Conservation (phyloP, 768 basidiomycete genomes). For the Suillus spraguei region DNA sequence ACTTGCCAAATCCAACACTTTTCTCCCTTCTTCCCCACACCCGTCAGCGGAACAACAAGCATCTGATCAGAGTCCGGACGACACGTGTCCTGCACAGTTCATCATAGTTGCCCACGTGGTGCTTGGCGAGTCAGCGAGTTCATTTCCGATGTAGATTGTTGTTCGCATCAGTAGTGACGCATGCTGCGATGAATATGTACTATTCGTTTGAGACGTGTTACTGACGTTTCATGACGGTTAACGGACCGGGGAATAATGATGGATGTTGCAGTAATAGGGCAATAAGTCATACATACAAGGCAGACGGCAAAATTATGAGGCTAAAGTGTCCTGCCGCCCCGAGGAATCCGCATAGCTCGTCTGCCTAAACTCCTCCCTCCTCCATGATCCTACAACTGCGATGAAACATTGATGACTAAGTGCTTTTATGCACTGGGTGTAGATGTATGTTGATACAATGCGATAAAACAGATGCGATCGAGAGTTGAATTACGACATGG, state of each 20-base stretch:
- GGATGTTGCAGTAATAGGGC: slow-evolving; percentile 12
- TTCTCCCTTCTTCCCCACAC: slow-evolving; percentile 23
- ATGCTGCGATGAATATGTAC: neutral
- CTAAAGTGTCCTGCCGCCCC: slow-evolving; percentile 20
- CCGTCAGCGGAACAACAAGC: slow-evolving; percentile 17
- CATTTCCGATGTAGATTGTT: slow-evolving; percentile 5
- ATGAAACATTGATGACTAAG: slow-evolving; percentile 28
- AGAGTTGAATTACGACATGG: slow-evolving; percentile 35
- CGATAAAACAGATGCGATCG: slow-evolving; percentile 32
- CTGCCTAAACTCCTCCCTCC: slow-evolving; percentile 17
- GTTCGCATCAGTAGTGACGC: slow-evolving; percentile 14
- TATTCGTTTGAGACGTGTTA: neutral
- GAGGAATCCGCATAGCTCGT: slow-evolving; percentile 25
- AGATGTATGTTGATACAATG: slow-evolving; percentile 38
- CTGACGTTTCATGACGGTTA: slow-evolving; percentile 19
- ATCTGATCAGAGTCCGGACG: slow-evolving; percentile 29
- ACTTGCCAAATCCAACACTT: slow-evolving; percentile 5
- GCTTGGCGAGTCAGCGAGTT: neutral
- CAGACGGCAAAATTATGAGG: slow-evolving; percentile 26
- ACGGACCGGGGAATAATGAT: slow-evolving; percentile 22
- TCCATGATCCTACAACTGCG: slow-evolving; percentile 31
- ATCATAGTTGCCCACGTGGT: slow-evolving; percentile 15
- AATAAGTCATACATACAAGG: slow-evolving; percentile 33
- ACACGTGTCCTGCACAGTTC: slow-evolving; percentile 12
- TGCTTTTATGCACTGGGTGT: slow-evolving; percentile 37